Conservation (phyloP, 306 rosid species). For the Luffa aegyptiaca region DNA sequence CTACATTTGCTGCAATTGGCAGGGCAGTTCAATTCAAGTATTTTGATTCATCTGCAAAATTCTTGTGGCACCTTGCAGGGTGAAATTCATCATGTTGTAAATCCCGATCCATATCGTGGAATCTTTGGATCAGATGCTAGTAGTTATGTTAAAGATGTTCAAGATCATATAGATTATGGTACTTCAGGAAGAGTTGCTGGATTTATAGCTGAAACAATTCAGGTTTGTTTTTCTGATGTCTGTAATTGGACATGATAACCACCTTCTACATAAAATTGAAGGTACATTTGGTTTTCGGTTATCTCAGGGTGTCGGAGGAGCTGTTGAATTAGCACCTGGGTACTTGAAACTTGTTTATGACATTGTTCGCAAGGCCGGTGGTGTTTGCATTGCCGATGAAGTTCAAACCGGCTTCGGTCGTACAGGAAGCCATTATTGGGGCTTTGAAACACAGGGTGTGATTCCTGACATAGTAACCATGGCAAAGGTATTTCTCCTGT, state of each 20-base stretch:
- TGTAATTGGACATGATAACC: background rate
- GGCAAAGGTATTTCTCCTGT: conserved; percentile 63
- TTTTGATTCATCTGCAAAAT: background rate
- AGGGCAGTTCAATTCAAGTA: background rate
- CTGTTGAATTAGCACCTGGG: conserved; percentile 82
- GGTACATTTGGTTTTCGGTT: background rate
- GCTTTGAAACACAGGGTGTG: conserved; percentile 84
- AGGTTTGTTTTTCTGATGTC: conserved; percentile 30
- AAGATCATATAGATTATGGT: conserved; percentile 77
- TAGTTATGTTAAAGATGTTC: conserved; percentile 63
- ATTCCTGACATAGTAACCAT: conserved; percentile 90
- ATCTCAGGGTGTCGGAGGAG: conserved; percentile 82
- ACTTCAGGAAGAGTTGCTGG: conserved; percentile 80
- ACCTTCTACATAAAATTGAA: background rate
- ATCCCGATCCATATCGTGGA: conserved; percentile 87
- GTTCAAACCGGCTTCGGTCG: conserved; percentile 98
- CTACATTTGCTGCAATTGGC: background rate
- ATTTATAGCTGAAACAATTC: conserved; percentile 82
- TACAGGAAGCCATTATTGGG: conserved; percentile 92
- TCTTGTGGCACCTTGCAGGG: conserved; percentile 37
- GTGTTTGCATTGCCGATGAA: conserved; percentile 95
- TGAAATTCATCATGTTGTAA: conserved; percentile 71
- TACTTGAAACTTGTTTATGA: conserved; percentile 77
- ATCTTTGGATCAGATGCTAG: conserved; percentile 58
- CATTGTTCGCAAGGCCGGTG: conserved; percentile 76